phyloP scores from a whole-genome alignment of 805 yeast species.

The Scheffersomyces lignosus region DNA sequence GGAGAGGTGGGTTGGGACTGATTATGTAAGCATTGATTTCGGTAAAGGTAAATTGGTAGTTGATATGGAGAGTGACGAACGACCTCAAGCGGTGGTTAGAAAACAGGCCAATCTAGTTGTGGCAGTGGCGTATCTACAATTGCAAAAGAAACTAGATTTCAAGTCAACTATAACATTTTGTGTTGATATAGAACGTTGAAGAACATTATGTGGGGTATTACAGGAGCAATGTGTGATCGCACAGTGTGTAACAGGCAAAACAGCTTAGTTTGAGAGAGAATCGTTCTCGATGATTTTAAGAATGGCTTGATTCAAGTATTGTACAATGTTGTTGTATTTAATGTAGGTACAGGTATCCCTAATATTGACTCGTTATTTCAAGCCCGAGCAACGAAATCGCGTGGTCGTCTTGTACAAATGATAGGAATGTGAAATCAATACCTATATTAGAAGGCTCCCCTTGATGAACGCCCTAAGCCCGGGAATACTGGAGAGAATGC shows the following conservation, averaged over 20 bases:
- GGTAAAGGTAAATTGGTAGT: constrained; percentile 31
- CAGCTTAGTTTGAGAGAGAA: constrained; percentile 53
- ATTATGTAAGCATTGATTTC: constrained; percentile 49
- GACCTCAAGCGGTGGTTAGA: constrained; percentile 58
- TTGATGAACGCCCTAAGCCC: neutral
- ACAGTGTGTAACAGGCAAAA: constrained; percentile 67
- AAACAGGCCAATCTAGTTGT: constrained; percentile 56
- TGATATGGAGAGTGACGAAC: constrained; percentile 55
- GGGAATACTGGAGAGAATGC: too few species aligned
- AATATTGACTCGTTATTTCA: constrained; percentile 77
- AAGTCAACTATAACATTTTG: constrained; percentile 77
- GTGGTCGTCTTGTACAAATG: constrained; percentile 77
- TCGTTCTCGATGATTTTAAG: constrained; percentile 57
- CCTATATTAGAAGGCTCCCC: constrained; percentile 30
- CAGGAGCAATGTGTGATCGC: constrained; percentile 64
- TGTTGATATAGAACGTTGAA: constrained; percentile 69
- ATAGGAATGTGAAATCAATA: constrained; percentile 63
- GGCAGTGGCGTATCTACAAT: constrained; percentile 48
- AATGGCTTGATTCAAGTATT: constrained; percentile 68
- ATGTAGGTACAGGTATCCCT: constrained; percentile 96
- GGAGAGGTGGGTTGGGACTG: too few species aligned
- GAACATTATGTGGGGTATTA: constrained; percentile 51
- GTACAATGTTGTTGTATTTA: constrained; percentile 85
- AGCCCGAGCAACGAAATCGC: constrained; percentile 79
- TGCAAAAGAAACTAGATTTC: constrained; percentile 35